These are phyloP conservation scores for Amborella trichopoda DNA, from an alignment of 164 flowering plant genomes.

Conservation along the genomic window DNA sequence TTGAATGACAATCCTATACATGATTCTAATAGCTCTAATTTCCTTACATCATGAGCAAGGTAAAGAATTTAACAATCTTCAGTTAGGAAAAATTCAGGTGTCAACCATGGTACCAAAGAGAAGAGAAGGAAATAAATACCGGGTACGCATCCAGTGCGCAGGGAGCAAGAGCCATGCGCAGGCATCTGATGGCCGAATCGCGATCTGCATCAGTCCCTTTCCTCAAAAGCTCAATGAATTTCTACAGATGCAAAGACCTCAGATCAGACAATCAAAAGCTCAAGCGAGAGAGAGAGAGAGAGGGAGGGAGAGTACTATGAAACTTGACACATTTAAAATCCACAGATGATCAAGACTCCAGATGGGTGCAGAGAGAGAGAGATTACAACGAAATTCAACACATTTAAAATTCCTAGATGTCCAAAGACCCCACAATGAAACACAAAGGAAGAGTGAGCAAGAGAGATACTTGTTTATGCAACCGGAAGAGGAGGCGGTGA, in stretches of 20 bases:
- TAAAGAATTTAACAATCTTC: no score
- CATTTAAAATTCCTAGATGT: not conserved
- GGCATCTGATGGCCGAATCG: constrained; percentile 59
- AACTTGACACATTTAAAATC: no score
- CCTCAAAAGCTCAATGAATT: constrained; percentile 91
- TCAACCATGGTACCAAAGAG: no score
- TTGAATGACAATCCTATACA: no score
- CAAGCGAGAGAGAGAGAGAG: not conserved
- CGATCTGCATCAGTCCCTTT: constrained; percentile 66
- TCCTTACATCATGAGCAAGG: no score
- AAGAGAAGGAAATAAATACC: no score
- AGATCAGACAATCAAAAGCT: not conserved
- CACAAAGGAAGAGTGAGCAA: not conserved
- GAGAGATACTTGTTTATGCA: constrained; percentile 71
- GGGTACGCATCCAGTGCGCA: constrained; percentile 97
- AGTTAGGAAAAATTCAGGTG: no score
- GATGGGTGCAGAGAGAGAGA: no score
- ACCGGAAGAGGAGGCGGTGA: constrained; percentile 73
- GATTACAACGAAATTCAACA: no score
- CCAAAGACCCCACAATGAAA: not conserved
- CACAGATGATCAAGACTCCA: no score
- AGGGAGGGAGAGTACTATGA: not conserved
- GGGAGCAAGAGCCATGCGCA: constrained; percentile 75
- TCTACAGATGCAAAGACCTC: constrained; percentile 21
- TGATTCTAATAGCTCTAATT: no score